phyloP scores from a whole-genome alignment of 1,284 basidiomycete species.

The Cutaneotrichosporon dermatis region DNA sequence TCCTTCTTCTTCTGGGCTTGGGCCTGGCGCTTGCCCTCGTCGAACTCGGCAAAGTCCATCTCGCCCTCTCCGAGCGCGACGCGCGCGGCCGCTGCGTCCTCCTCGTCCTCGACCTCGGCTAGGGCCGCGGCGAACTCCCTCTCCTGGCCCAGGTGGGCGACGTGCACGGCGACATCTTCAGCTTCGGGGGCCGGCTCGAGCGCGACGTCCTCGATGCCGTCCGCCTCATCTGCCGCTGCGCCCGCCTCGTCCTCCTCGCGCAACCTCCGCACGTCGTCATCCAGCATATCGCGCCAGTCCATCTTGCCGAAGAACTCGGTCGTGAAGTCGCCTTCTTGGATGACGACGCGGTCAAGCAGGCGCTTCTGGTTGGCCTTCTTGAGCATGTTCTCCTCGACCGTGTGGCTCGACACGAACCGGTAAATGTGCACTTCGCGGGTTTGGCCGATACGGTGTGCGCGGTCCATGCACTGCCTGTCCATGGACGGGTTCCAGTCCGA shows the following conservation, averaged over 20 bases:
- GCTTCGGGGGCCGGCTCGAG: conserved; percentile 30
- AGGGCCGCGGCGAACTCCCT: conserved; percentile 61
- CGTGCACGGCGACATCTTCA: conserved; percentile 28
- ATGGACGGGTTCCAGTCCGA: conserved; percentile 98
- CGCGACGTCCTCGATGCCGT: conserved; percentile 29
- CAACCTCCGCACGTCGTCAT: conserved; percentile 29
- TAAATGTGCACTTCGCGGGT: conserved; percentile 97
- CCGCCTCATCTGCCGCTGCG: conserved; percentile 4
- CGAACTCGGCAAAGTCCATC: conserved; percentile 72
- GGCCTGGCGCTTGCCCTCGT: conserved; percentile 39
- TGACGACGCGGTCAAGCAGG: conserved; percentile 83
- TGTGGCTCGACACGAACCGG: conserved; percentile 75
- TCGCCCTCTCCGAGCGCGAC: conserved; percentile 77
- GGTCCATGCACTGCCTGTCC: conserved; percentile 94
- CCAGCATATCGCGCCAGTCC: conserved; percentile 85
- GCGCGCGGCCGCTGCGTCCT: conserved; percentile 74
- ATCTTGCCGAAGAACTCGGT: conserved; percentile 54
- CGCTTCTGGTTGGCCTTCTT: conserved; percentile 96
- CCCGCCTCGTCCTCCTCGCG: conserved; percentile 52
- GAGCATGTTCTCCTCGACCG: conserved; percentile 94
- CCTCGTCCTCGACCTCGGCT: conserved; percentile 80
- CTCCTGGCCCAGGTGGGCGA: conserved; percentile 36
- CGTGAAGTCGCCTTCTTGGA: conserved; percentile 84
- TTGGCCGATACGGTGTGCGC: conserved; percentile 74
- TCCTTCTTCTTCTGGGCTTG: background rate